A percentile compares a stretch with the other conserved stretches of the same genome.
Conservation (phyloP, 768 basidiomycete genomes). For the Serendipita sp. region DNA sequence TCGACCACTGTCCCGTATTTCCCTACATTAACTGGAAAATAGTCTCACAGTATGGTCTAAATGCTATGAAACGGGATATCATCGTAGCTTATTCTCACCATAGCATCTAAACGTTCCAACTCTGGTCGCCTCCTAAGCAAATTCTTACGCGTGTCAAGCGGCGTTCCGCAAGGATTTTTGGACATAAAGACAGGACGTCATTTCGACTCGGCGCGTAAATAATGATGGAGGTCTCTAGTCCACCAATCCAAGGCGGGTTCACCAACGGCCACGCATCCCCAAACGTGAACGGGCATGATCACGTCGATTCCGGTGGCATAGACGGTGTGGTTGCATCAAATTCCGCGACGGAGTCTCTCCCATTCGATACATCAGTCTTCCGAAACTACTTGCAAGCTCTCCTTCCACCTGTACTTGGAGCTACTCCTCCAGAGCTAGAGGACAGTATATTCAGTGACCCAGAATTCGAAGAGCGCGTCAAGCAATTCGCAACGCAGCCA, state of each 20-base stretch:
- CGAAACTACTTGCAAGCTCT: conserved; percentile 52
- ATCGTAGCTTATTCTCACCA: too few species aligned
- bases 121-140: too few species aligned
- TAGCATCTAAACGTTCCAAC: too few species aligned
- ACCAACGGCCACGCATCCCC: conserved; percentile 3
- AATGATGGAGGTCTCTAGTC: background rate
- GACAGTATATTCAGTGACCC: conserved; percentile 45
- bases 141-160: too few species aligned
- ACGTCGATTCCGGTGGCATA: conserved; percentile 7
- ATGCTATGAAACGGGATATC: too few species aligned
- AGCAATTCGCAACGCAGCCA: conserved; percentile 58
- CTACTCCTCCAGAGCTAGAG: conserved; percentile 44
- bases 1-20: too few species aligned
- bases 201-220: too few species aligned
- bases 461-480: conserved; percentile 57
- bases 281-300: background rate
- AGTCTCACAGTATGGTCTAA: too few species aligned
- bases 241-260: background rate
- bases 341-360: conserved; percentile 15
- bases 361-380: conserved; percentile 58
- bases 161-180: too few species aligned
- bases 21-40: too few species aligned
- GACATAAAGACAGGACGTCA: too few species aligned
- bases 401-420: conserved; percentile 71
- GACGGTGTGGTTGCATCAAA: conserved; percentile 3